A percentile compares a stretch with the other conserved stretches of the same genome.
phyloP scores from a whole-genome alignment of 257 asterid genomes.

The Coffea canephora region DNA sequence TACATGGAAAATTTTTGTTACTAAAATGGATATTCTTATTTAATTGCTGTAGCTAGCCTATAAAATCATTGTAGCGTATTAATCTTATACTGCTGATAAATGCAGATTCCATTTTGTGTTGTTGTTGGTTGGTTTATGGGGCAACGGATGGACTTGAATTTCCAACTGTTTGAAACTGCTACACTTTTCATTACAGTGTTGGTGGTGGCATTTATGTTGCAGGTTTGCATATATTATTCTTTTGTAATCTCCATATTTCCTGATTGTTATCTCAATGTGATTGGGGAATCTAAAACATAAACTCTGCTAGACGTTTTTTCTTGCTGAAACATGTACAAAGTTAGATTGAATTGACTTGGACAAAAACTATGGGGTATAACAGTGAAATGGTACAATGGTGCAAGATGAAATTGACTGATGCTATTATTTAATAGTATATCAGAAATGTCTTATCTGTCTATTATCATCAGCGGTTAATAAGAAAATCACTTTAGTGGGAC shows the following conservation, averaged over 20 bases:
- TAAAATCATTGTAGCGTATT: not conserved
- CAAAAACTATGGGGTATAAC: not conserved
- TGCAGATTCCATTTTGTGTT: constrained; percentile 98
- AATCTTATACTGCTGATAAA: constrained; percentile 21
- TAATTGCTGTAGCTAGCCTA: not conserved
- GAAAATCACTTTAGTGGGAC: not conserved
- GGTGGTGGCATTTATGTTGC: constrained; percentile 99
- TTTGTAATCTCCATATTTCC: not conserved
- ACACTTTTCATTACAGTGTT: constrained; percentile 91
- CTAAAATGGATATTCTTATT: not conserved
- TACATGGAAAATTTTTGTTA: not conserved
- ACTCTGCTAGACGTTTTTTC: not conserved
- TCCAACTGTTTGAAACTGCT: constrained; percentile 96
- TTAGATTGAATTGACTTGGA: not conserved
- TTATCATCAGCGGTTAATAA: not conserved
- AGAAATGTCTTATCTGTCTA: not conserved
- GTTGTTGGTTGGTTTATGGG: constrained; percentile 98
- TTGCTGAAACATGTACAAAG: not conserved
- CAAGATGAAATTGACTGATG: not conserved
- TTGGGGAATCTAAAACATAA: not conserved
- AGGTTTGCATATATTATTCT: constrained; percentile 43
- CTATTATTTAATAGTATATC: not conserved
- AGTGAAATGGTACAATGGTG: not conserved
- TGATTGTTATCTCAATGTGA: not conserved
- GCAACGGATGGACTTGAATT: constrained; percentile 93